Base-by-base conservation (phyloP, 192 early-diverging fungal genomes). In the Rhizophagus sp. region DNA sequence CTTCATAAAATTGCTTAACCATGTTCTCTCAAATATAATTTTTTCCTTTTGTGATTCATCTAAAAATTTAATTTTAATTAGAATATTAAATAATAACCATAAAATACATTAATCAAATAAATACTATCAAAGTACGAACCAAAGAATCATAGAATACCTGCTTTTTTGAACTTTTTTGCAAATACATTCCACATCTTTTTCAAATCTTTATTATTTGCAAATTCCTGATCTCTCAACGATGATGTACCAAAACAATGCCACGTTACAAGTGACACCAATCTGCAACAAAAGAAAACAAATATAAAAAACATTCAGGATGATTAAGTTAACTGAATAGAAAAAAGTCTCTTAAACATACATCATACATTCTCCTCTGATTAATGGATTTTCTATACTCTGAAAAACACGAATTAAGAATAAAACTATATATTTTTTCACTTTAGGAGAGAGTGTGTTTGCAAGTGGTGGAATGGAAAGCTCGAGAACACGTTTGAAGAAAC, bases 401-500 rank as follows among this genome's bases (percentile, higher is more conserved):
- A 97, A 98, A n/a, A 89, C 88, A 39, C 93, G 88, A 61, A 94
- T 91, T 76, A 98, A 82, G 73, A 98, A 98, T 41, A 93, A 82
- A 33, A 94, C 80, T 4, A 97, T 80, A 27, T 86, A 87, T 13
- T 90, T 84, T 73, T 83, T 81, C 41, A 84, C 65, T 61, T 85
- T 85, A 34, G 89, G 57, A 19, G 78, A 78, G 19, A 79, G 57
- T 19, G 78, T 66, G 3, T 82, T 67, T 41, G 79, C 81, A 44
- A 70, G 80, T 34, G 74, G 82, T 50, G 79, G 75, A 22, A 89
- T 71, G 34, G 87, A 78, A n/a, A 91, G 77, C 27, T 80, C 85
- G 44, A 89, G 78, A 9, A 91, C 85, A n/a, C 84, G 79, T 24
- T 68, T 76, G 79, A 94, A 94, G 49, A 95, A 88, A 3, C 76